Evolutionary conservation across 371 early-diverging fungal genomes (phyloP).

Genomic region (Lichtheimia ornata): DNA sequence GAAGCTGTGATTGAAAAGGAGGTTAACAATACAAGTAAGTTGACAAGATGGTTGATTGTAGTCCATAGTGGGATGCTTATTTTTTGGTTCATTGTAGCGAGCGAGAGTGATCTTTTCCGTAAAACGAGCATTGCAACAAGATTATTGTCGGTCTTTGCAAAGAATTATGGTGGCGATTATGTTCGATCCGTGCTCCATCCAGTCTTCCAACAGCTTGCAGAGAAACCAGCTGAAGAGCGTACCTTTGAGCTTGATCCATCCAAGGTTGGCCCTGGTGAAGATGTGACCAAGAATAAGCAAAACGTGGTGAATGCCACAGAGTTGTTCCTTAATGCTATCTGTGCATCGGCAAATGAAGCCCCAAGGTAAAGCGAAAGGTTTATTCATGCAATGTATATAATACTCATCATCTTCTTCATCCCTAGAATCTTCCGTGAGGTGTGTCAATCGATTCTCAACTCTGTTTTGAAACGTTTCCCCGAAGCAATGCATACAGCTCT

Average conservation of each 20-base stretch:
- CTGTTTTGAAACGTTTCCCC: constrained; percentile 84
- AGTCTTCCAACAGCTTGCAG: constrained; percentile 59
- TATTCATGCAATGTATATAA: neutral
- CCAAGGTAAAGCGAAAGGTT: constrained; percentile 46
- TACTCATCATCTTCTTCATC: neutral
- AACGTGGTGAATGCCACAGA: constrained; percentile 82
- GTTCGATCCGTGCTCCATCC: constrained; percentile 81
- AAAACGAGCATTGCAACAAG: constrained; percentile 90
- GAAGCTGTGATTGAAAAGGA: constrained; percentile 85
- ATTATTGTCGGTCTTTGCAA: constrained; percentile 81
- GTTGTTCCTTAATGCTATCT: constrained; percentile 81
- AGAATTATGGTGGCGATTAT: constrained; percentile 80
- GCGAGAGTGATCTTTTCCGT: constrained; percentile 86
- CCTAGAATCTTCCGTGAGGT: constrained; percentile 70
- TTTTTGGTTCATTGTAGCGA: constrained; percentile 42
- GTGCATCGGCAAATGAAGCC: constrained; percentile 68
- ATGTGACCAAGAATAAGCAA: constrained; percentile 68
- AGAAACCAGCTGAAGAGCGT: constrained; percentile 50
- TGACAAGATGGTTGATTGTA: too few relatives aligned
- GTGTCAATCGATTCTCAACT: constrained; percentile 75
- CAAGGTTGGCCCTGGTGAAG: constrained; percentile 67
- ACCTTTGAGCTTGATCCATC: constrained; percentile 85
- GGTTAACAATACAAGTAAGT: constrained; percentile 71
- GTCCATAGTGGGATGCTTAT: too few relatives aligned
- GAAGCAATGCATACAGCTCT: constrained; percentile 87